Base-by-base conservation (phyloP, 768 basidiomycete species). In the Collybia mongolica region DNA sequence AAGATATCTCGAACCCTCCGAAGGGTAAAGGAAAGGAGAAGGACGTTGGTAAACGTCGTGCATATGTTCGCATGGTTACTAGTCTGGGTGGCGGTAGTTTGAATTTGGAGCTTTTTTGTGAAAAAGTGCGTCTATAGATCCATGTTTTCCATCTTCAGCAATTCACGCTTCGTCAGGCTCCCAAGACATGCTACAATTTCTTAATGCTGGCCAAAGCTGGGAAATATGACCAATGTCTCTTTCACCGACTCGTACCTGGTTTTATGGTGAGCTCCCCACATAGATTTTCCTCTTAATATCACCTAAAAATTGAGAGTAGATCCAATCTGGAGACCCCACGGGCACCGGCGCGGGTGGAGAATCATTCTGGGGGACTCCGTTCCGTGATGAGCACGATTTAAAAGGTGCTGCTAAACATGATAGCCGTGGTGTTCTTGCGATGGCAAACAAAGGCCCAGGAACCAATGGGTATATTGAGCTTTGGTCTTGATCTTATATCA, bases 141-240 rank as follows among this genome's bases (percentile, higher is more conserved):
- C 19, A 29, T 26, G 3, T 19, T 24, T 15, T 2, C n/a, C 22
- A 39, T 26, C 46, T 43, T 42, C 49, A 37, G 18, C 38, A n/a
- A 32, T 23, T 35, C 46, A 44, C 18, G 6, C 23, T 35, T 29
- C 32, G 18, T n/a, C 36, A 94, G 91, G 97, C 96, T 8, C 97
- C 97, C 0, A 95, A 97, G 70, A 98, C 97, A 1, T 98, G 95
- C 59, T 99, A 99, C 67, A 99, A 99, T 65, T 99, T 98, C 68
- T 71, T 99, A 23, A 91, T 91, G 86, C 81, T 99, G 6, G 95
- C 97, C 0, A 82, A 84, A 53, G 76, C 84, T 19, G 93, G 94
- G 7, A 94, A 95, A 61, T 99, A 98, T 61, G 85, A 98, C 56
- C 74, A 92, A 57, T 86, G 85, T 51, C 68, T 93, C 19, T 99